Evolutionary conservation across 768 basidiomycete species (phyloP), one percentile per base, ranked within the genome.

Genomic region (Kwoniella botswanensis): DNA sequence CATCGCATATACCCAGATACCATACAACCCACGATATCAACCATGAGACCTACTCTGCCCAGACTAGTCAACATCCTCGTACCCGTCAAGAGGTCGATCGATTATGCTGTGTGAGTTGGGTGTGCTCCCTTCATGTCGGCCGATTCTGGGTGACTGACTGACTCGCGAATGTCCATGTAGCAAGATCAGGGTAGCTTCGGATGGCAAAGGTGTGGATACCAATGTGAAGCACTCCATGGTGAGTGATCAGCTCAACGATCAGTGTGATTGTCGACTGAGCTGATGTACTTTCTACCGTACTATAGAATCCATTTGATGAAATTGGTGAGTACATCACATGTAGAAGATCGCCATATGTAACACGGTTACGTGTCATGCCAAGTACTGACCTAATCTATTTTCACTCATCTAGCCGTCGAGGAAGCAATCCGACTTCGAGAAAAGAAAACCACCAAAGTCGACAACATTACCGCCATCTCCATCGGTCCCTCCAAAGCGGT

Each of bases 141-240:
- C 46, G 65, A 67, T 35, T n/a, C 50, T 50, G 21, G 17, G 41
- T 11, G 13, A 21, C 4, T 44, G 41, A 63, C 44, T 63, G 35
- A 44, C 21, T 35, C 6, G 35, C 35, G 35, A 35, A 13, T 50
- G 24, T 4, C 41, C 12, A 18, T 24, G 41, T 61, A 85, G 85
- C 85, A 98, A 98, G 87, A 97, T 99, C 85, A 92, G 96, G 63
- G 93, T 99, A 61, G 96, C 96, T 82, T 89, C 94, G 6, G 90
- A 92, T 74, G 93, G 97, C 81, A 97, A 94, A 44, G 97, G 94
- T 15, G 89, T 99, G 53, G 96, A 99, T 86, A 90, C 92, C 67
- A 94, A 91, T 83, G 96, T 97, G 76, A 99, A 99, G 87, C 97
- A 99, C 85, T 95, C 94, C 1, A 98, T 99, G 95, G 96, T 94